Percentiles rank a stretch among this genome's conserved stretches.
These are phyloP conservation scores for Podosphaera aphanis DNA, from an alignment of 2,329 filamentous ascomycete genomes.

Conservation along the genomic window DNA sequence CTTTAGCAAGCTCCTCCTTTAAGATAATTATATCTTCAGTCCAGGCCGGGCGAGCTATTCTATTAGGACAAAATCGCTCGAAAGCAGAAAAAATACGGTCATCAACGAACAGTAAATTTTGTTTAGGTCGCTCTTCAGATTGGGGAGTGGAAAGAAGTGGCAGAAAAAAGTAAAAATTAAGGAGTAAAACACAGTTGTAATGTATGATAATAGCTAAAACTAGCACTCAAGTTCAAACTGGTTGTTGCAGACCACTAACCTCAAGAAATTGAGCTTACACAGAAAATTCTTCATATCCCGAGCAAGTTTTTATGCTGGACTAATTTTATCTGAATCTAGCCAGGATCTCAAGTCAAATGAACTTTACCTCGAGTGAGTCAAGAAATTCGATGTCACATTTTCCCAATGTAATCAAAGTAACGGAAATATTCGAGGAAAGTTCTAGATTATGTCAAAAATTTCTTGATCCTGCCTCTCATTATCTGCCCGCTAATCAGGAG, in stretches of 20 bases:
- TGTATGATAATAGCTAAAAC: background rate
- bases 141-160: background rate
- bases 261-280: background rate
- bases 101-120: background rate
- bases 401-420: no score
- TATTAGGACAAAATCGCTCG: background rate
- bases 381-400: no score
- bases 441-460: no score
- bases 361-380: no score
- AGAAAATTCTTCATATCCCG: background rate
- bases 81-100: background rate
- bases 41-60: background rate
- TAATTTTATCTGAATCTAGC: background rate
- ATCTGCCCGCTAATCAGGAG: no score
- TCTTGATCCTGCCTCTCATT: no score
- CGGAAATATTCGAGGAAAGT: no score
- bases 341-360: background rate
- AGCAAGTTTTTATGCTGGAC: background rate
- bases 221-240: background rate
- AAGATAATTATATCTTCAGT: background rate
- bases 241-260: background rate
- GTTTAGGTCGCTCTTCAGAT: background rate
- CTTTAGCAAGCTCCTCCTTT: constrained; percentile 8
- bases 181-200: background rate
- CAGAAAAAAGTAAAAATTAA: background rate